Evolutionary conservation across 2,329 filamentous ascomycete genomes (phyloP).

Genomic region (Fusarium vanettenii): DNA sequence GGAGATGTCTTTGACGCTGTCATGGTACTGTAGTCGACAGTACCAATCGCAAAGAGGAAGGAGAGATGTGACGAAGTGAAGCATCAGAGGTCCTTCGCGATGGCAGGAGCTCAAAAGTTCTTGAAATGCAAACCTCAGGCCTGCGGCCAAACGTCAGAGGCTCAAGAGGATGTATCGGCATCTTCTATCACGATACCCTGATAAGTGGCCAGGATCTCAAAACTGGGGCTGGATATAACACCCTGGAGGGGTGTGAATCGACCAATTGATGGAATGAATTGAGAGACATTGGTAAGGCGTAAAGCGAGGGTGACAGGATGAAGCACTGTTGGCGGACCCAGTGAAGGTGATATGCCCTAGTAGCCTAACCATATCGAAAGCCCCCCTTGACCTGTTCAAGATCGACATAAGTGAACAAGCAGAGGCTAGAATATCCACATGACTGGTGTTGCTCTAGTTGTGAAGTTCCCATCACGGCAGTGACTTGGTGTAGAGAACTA

Average conservation of each 20-base stretch:
- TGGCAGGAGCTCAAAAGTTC: conserved; percentile 38
- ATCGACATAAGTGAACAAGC: conserved; percentile 12
- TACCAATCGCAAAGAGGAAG: conserved; percentile 41
- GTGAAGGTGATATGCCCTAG: neutral
- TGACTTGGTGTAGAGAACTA: neutral
- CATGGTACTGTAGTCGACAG: conserved; percentile 13
- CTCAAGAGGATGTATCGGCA: conserved; percentile 15
- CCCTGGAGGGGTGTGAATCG: neutral
- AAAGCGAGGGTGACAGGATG: conserved; percentile 2
- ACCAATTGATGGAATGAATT: neutral
- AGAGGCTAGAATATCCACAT: neutral
- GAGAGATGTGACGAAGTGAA: conserved; percentile 19
- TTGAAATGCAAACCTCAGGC: conserved; percentile 17
- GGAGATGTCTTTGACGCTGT: conserved; percentile 11
- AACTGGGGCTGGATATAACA: neutral
- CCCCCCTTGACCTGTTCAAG: conserved; percentile 14
- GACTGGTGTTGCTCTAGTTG: neutral
- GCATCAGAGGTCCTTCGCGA: conserved; percentile 4
- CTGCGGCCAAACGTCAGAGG: neutral
- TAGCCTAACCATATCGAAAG: neutral
- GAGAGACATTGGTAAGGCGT: neutral
- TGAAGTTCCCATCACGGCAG: neutral
- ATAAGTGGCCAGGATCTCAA: conserved; percentile 16
- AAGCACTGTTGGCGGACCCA: neutral
- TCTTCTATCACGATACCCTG: conserved; percentile 17